phyloP scores from a whole-genome alignment of 2,329 filamentous ascomycete species.

The Paecilomyces dactylethromorphus region DNA sequence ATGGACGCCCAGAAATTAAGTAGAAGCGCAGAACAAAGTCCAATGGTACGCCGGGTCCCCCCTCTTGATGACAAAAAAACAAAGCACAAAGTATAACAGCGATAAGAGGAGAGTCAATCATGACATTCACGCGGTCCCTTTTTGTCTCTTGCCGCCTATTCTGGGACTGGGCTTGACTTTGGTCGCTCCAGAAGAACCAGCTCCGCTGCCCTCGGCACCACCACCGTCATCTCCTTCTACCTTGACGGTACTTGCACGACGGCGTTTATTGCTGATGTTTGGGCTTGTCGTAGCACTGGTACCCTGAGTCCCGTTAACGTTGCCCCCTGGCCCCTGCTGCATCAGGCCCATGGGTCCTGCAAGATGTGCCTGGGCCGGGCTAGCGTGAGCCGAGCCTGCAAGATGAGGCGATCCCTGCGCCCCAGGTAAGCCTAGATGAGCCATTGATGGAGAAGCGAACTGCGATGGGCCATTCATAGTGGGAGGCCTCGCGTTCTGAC shows the following conservation, averaged over 20 bases:
- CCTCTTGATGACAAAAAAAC: constrained; percentile 6
- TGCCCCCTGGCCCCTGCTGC: constrained; percentile 52
- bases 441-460: constrained; percentile 54
- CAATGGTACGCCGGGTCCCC: constrained; percentile 9
- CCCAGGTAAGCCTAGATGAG: constrained; percentile 45
- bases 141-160: constrained; percentile 41
- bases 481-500: constrained; percentile 35
- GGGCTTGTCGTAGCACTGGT: constrained; percentile 58
- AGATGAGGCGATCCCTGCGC: constrained; percentile 47
- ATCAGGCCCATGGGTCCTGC: constrained; percentile 47
- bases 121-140: constrained; percentile 29
- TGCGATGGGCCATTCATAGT: constrained; percentile 42
- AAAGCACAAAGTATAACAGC: constrained; percentile 7
- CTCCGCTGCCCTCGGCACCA: constrained; percentile 44
- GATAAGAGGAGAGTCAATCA: not conserved
- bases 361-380: constrained; percentile 40
- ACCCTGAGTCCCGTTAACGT: constrained; percentile 41
- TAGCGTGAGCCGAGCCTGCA: constrained; percentile 43
- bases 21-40: constrained; percentile 2
- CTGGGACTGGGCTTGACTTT: constrained; percentile 44
- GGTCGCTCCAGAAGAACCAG: constrained; percentile 22
- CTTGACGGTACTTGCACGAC: constrained; percentile 55
- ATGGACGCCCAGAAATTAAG: constrained; percentile 7
- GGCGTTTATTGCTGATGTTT: constrained; percentile 53
- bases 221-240: constrained; percentile 48